Conservation (phyloP, 202 grass and related monocot species). For the Bolboschoenoplectus hybrid region DNA sequence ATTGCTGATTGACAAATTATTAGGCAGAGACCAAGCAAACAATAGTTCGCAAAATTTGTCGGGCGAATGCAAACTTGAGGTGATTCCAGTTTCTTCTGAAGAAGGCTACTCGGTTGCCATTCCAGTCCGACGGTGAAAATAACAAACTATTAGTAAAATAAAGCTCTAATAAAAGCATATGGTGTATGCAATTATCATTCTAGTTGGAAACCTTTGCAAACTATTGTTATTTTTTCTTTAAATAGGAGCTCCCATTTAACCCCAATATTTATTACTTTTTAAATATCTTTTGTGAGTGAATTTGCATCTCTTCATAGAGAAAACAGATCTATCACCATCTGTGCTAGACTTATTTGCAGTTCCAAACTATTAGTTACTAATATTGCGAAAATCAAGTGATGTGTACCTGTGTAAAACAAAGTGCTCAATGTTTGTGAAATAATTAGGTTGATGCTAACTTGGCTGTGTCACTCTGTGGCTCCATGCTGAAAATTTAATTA, state of each 20-base stretch:
- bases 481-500: background rate
- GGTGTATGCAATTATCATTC: background rate
- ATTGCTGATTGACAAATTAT: slow-evolving; percentile 52
- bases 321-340: too few relatives aligned
- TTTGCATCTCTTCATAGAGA: too few relatives aligned
- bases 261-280: too few relatives aligned
- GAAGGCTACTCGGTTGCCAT: slow-evolving; percentile 48
- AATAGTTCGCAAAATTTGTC: slow-evolving; percentile 38
- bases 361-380: background rate
- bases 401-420: background rate
- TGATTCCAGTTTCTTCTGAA: slow-evolving; percentile 49
- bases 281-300: too few relatives aligned
- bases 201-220: background rate
- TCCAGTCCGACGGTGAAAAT: slow-evolving; percentile 57
- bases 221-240: background rate
- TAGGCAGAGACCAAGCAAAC: slow-evolving; percentile 35
- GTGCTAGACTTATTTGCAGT: too few relatives aligned
- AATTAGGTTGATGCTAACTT: background rate
- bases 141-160: background rate
- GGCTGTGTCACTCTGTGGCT: background rate
- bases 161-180: slow-evolving; percentile 1
- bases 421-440: background rate
- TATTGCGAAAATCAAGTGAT: background rate
- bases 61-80: slow-evolving; percentile 58
- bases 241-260: too few relatives aligned